Base-by-base conservation (phyloP, 345 rosid species). In the Arabis hirsuta region DNA sequence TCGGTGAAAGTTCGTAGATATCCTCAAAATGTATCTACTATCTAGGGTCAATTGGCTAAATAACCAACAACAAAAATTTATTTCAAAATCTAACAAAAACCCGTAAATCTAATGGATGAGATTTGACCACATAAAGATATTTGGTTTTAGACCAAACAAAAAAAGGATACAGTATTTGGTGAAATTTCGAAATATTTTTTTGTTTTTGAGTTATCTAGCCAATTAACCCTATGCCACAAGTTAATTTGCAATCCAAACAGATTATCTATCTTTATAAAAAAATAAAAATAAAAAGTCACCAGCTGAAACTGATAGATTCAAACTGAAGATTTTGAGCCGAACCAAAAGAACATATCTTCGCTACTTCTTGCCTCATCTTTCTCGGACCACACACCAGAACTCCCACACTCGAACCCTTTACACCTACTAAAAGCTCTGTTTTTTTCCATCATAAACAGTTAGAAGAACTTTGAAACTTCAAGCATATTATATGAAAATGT, bases 241-340 rank as follows among this genome's bases (percentile, higher is more conserved):
- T 54, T 54, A 14, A 27, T 31, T 55, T 29, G 12, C 42, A 56
- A 45, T 14, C 34, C 44, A 68, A 68, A 57, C 11, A 55, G 19
- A 26, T 34, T n/a, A 59, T 59, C 20, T n/a, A n/a, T 46, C 46
- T 38, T 50, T 36, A 13, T 2, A 19, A 12, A 20, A 22, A 64
- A 12, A n/a, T 20, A 32, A 48, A 20, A 9, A 44, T 9, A 27
- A 2, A 2, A 44, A 5, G 13, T 88, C 87, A 86, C 92, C 97
- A 88, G 79, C 81, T 85, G 22, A 93, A 90, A 82, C 94, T 85
- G 69, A 90, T 85, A 22, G 88, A 87, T 80, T 93, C 88, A 45
- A 84, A 90, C 24, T 84, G 86, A 74, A 89, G 65, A 79, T 85
- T 85, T 13, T 78, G 76, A 19, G 83, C 79, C 55, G 79, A 64